Evolutionary conservation across 1,284 basidiomycete genomes (phyloP).

Genomic region (Microbotryomycetes sp.): DNA sequence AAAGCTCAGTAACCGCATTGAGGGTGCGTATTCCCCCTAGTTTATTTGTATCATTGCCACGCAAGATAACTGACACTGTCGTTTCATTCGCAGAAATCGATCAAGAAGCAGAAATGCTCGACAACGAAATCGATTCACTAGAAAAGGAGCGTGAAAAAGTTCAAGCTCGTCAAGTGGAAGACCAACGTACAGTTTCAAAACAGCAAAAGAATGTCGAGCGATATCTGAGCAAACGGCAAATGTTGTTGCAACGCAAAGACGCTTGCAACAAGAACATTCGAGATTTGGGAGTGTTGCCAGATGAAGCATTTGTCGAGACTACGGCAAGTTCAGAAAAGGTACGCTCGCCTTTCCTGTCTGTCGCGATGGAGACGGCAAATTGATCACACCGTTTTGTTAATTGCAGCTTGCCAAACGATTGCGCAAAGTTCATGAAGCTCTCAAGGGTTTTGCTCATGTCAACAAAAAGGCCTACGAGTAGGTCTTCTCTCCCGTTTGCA

Average conservation of each 20-base stretch:
- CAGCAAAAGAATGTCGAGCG: slow-evolving; percentile 93
- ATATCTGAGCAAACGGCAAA: slow-evolving; percentile 83
- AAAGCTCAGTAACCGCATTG: slow-evolving; percentile 55
- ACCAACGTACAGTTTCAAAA: slow-evolving; percentile 71
- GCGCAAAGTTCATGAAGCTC: slow-evolving; percentile 78
- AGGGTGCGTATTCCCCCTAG: slow-evolving; percentile 49
- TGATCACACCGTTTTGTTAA: not conserved
- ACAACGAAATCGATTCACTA: slow-evolving; percentile 59
- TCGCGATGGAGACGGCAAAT: not conserved
- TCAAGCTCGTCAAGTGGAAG: slow-evolving; percentile 75
- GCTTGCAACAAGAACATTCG: slow-evolving; percentile 91
- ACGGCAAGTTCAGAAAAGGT: slow-evolving; percentile 66
- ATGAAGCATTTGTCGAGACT: slow-evolving; percentile 95
- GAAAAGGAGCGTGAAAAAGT: slow-evolving; percentile 63
- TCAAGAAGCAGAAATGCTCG: slow-evolving; percentile 54
- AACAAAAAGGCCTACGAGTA: slow-evolving; percentile 97
- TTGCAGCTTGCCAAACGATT: slow-evolving; percentile 78
- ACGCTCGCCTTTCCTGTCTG: slow-evolving; percentile 35
- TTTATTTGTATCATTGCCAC: not conserved
- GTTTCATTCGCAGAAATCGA: slow-evolving; percentile 48
- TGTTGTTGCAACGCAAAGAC: slow-evolving; percentile 74
- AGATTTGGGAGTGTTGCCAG: slow-evolving; percentile 90
- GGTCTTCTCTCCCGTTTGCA: not conserved
- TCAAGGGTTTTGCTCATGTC: slow-evolving; percentile 95
- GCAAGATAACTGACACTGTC: not conserved